Conservation (phyloP, 495 filamentous ascomycete genomes). For the Massariosphaeria phaeospora region DNA sequence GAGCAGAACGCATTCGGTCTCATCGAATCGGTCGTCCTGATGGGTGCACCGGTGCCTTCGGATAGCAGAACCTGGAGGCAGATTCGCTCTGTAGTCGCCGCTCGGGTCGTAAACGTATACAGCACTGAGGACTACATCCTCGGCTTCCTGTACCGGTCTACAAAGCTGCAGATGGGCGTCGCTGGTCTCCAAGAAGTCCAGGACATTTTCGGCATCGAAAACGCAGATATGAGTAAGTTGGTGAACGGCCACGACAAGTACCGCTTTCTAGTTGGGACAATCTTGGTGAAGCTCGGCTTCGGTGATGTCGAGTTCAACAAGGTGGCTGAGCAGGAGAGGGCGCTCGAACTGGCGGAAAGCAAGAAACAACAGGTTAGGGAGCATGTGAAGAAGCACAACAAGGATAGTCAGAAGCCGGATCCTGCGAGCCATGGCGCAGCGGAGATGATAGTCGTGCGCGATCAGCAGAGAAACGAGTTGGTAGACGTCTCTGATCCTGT, state of each 20-base stretch:
- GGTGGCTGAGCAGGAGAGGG: conserved; percentile 39
- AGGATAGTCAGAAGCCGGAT: conserved; percentile 5
- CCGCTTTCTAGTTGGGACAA: conserved; percentile 50
- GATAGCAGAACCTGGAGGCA: conserved; percentile 50
- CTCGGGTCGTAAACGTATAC: conserved; percentile 56
- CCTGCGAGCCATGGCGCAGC: conserved; percentile 2
- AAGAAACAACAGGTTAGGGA: conserved; percentile 44
- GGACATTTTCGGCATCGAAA: conserved; percentile 54
- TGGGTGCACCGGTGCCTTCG: conserved; percentile 31
- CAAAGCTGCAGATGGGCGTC: conserved; percentile 52
- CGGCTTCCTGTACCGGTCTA: conserved; percentile 54
- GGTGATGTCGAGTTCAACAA: conserved; percentile 50
- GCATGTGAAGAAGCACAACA: conserved; percentile 33
- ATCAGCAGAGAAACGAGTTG: background rate
- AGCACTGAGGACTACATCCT: conserved; percentile 58
- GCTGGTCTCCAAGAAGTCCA: conserved; percentile 53
- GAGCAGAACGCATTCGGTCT: conserved; percentile 34
- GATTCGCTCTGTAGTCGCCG: conserved; percentile 53
- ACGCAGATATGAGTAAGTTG: conserved; percentile 52
- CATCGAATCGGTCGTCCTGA: conserved; percentile 30
- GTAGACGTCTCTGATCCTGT: background rate
- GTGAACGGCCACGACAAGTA: conserved; percentile 54
- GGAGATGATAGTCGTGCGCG: conserved; percentile 11
- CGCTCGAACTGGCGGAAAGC: conserved; percentile 41
- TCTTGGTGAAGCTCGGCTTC: conserved; percentile 53